These are phyloP conservation scores for Colletotrichum sp. DNA, from an alignment of 2,329 filamentous ascomycete species.

Conservation along the genomic window DNA sequence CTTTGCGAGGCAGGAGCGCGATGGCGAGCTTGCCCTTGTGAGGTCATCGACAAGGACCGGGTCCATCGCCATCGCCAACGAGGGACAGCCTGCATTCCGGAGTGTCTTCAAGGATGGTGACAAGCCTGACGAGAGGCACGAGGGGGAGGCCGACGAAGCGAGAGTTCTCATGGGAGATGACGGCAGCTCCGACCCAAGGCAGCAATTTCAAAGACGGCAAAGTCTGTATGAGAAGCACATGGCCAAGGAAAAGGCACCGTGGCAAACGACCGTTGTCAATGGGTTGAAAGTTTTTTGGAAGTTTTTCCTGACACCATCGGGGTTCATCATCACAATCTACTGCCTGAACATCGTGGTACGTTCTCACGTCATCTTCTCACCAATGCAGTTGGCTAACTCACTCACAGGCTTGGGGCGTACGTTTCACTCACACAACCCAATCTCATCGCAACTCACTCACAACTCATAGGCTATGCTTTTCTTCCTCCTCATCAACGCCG, in stretches of 20 bases:
- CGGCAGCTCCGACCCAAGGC: not conserved
- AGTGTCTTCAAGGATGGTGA: not conserved
- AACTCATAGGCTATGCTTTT: constrained; percentile 29
- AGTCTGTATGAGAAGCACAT: constrained; percentile 24
- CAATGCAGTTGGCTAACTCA: not conserved
- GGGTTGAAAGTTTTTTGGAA: constrained; percentile 31
- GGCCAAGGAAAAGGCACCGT: constrained; percentile 25
- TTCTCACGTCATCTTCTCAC: not conserved
- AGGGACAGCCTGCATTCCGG: not conserved
- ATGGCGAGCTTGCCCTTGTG: constrained; percentile 26
- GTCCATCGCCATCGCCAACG: constrained; percentile 1
- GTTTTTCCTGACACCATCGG: constrained; percentile 29
- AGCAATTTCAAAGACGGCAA: constrained; percentile 20
- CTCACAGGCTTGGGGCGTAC: constrained; percentile 27
- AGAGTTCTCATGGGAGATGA: not conserved
- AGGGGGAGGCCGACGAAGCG: not conserved
- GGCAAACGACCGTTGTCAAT: constrained; percentile 26
- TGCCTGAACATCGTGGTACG: constrained; percentile 31
- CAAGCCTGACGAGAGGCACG: not conserved
- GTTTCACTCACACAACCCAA: constrained; percentile 1
- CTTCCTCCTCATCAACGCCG: constrained; percentile 29
- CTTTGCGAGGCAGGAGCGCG: constrained; percentile 24
- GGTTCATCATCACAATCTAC: constrained; percentile 32
- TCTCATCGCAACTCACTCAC: not conserved
- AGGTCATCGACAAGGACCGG: constrained; percentile 20